Evolutionary conservation across 805 yeast species (phyloP), one percentile per base, ranked within the genome.

Genomic region (Saccharomyces eubayanus): DNA sequence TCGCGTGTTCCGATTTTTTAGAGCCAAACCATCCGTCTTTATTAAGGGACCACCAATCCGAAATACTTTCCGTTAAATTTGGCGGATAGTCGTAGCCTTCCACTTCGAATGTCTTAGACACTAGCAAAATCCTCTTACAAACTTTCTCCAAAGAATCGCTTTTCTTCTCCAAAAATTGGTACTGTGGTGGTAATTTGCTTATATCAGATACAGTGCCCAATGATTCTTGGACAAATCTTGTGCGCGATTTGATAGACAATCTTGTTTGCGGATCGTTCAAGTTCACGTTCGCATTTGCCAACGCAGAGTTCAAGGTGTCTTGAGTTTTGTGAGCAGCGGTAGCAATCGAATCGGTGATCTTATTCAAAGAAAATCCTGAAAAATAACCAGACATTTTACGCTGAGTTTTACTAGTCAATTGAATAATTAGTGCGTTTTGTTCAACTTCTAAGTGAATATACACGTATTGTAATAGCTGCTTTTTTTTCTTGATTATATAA

Each of bases 51-150:
- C 71, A 81, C 63, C 85, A 81, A 60, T 85, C 84, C 49, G 74
- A 73, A 27, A 82, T 74, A 47, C 87, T 81, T 60, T 87, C 92
- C 57, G 78, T 77, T 57, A 87, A 69, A 66, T 85, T 85, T 52
- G 94, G 92, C 28, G 96, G 96, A 62, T 85, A 87, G 67, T 87
- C 96, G 66, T 87, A 87, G 49, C 87, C 80, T 60, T 85, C 86
- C 57, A 85, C 81, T 62, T 80, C 89, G 64, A 81, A 87, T 46
- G 90, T 87, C 50, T 74, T 75, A 5, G 85, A 77, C 52, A 81
- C 77, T 4, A 72, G 58, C n/a, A 79, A 61, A 11, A 78, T 62
- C 62, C 77, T 76, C 59, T 74, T 81, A 71, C 84, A 83, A 55
- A 83, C 78, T 50, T 74, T 75, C 66, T 81, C 81, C 60, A 86